Percentiles rank a stretch among this genome's conserved stretches.
Evolutionary conservation across 2,329 filamentous ascomycete genomes (phyloP).

Genomic region (Cylindrodendrum hubeiense): DNA sequence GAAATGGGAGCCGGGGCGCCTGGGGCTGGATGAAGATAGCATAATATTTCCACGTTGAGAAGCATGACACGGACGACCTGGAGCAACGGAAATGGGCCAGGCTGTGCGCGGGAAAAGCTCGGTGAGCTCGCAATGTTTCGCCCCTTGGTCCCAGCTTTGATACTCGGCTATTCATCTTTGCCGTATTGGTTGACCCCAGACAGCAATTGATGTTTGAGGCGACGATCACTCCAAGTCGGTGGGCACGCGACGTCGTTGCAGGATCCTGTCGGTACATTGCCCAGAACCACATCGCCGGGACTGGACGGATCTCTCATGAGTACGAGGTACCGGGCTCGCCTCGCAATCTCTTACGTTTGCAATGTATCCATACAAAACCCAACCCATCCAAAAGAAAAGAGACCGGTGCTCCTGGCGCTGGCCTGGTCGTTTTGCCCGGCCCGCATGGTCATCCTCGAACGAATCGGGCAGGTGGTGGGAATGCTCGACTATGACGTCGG

Average conservation of each 20-base stretch:
- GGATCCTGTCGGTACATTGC: neutral
- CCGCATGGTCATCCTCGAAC: neutral
- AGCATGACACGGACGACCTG: neutral
- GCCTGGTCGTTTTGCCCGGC: slow-evolving; percentile 1
- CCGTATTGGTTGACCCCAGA: neutral
- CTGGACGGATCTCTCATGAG: neutral
- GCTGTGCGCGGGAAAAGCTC: slow-evolving; percentile 1
- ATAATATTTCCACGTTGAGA: slow-evolving; percentile 2
- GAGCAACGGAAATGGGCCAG: neutral
- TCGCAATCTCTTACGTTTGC: neutral
- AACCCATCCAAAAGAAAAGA: neutral
- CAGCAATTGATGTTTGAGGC: neutral
- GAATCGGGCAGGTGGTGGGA: slow-evolving; percentile 23
- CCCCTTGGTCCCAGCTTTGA: neutral
- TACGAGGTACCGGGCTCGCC: neutral
- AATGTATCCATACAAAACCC: slow-evolving; percentile 13
- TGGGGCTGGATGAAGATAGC: neutral
- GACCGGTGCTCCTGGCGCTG: slow-evolving; percentile 1
- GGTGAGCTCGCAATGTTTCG: neutral
- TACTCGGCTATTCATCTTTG: neutral
- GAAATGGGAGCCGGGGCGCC: neutral
- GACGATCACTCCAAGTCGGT: slow-evolving; percentile 7
- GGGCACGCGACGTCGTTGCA: slow-evolving; percentile 15
- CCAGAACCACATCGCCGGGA: slow-evolving; percentile 12
- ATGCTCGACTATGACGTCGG: slow-evolving; percentile 19